Conservation (phyloP, 768 basidiomycete genomes). For the Naematelia encephala region DNA sequence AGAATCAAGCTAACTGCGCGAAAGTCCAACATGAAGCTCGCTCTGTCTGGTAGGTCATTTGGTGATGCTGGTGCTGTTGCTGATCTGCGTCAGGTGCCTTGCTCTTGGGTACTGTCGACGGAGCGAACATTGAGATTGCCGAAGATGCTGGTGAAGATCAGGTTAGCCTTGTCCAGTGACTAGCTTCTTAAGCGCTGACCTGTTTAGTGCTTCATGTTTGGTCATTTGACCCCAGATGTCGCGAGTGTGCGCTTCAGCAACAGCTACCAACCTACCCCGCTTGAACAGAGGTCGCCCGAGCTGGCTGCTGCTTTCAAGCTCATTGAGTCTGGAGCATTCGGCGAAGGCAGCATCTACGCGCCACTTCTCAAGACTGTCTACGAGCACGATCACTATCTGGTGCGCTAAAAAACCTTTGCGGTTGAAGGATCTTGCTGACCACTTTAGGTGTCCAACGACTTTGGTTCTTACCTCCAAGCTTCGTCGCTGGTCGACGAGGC, state of each 20-base stretch:
- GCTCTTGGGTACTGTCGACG: constrained; percentile 79
- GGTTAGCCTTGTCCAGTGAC: constrained; percentile 6
- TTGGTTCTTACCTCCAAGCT: constrained; percentile 85
- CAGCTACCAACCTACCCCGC: constrained; percentile 71
- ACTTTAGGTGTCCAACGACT: constrained; percentile 72
- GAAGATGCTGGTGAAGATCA: constrained; percentile 83
- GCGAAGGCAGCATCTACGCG: constrained; percentile 70
- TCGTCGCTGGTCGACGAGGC: constrained; percentile 82
- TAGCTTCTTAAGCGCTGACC: neutral
- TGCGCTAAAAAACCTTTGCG: constrained; percentile 12
- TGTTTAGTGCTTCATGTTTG: constrained; percentile 72
- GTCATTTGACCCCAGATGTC: constrained; percentile 55
- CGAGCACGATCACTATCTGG: constrained; percentile 45
- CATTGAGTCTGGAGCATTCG: constrained; percentile 75
- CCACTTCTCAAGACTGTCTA: constrained; percentile 53
- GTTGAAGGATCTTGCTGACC: constrained; percentile 9
- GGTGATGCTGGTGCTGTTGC: neutral
- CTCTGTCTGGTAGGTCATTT: constrained; percentile 42
- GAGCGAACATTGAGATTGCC: constrained; percentile 79
- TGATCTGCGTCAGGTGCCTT: constrained; percentile 63
- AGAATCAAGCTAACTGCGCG: constrained; percentile 66
- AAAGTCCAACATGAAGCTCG: constrained; percentile 60
- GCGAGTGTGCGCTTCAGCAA: constrained; percentile 84
- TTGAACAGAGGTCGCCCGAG: constrained; percentile 78
- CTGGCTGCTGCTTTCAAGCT: constrained; percentile 74